These are phyloP conservation scores for Spinellus fusiger DNA, from an alignment of 192 early-diverging fungal species.

Conservation along the genomic window DNA sequence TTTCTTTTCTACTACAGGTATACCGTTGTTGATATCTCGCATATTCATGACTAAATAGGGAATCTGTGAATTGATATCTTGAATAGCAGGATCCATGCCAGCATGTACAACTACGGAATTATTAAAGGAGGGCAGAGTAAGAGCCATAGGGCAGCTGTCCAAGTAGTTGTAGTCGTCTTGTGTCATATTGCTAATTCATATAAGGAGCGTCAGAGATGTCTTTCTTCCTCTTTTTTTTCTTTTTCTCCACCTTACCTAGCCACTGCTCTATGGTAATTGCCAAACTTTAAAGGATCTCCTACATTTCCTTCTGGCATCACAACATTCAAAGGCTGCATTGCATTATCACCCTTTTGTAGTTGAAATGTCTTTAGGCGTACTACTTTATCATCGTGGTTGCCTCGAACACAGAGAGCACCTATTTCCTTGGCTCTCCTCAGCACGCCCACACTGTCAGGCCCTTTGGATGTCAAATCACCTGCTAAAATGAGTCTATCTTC, in stretches of 20 bases:
- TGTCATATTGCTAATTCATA: constrained; percentile 27
- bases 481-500: constrained; percentile 57
- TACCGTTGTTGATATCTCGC: constrained; percentile 44
- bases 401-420: constrained; percentile 51
- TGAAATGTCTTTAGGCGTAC: constrained; percentile 44
- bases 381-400: constrained; percentile 72
- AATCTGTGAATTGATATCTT: constrained; percentile 43
- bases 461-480: constrained; percentile 64
- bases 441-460: constrained; percentile 53
- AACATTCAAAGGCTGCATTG: constrained; percentile 4
- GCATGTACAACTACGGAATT: constrained; percentile 63
- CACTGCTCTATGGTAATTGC: constrained; percentile 24
- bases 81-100: constrained; percentile 48
- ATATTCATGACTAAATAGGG: constrained; percentile 57
- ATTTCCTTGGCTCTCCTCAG: constrained; percentile 43
- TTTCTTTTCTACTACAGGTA: constrained; percentile 28
- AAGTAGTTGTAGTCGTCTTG: constrained; percentile 46
- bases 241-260: constrained; percentile 26
- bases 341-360: constrained; percentile 5
- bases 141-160: constrained; percentile 46
- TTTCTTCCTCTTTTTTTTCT: neutral
- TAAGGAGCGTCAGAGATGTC: neutral
- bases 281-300: constrained; percentile 26
- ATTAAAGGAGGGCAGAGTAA: constrained; percentile 34
- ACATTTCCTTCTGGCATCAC: constrained; percentile 24